These are phyloP conservation scores for Rubia peregrina DNA, from an alignment of 305 asterid species.

Conservation along the genomic window DNA sequence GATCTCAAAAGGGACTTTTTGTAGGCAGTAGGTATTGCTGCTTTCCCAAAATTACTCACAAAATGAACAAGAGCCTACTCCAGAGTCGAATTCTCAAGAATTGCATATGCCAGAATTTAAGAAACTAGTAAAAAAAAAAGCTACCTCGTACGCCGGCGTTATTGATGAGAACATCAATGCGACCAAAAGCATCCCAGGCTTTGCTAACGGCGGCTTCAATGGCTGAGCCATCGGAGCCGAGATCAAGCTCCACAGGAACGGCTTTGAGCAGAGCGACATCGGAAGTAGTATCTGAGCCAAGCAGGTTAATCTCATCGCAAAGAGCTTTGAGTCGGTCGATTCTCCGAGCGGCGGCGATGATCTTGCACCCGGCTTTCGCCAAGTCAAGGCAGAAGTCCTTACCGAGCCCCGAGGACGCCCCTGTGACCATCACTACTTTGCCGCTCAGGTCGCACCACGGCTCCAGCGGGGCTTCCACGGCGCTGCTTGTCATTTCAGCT, in stretches of 20 bases:
- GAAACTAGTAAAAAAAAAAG: neutral
- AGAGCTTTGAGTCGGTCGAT: conserved; percentile 41
- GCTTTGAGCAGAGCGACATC: conserved; percentile 23
- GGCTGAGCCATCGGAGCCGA: conserved; percentile 31
- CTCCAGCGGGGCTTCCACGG: conserved; percentile 35
- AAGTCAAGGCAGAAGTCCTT: conserved; percentile 49
- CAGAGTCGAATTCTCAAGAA: neutral
- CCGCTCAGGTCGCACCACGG: conserved; percentile 50
- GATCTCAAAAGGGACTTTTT: too few species aligned
- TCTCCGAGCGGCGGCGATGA: conserved; percentile 60
- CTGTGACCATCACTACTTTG: conserved; percentile 60
- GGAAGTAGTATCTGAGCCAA: conserved; percentile 3
- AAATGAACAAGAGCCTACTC: too few species aligned
- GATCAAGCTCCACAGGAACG: conserved; percentile 51
- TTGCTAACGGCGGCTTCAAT: conserved; percentile 45
- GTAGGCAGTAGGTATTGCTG: too few species aligned
- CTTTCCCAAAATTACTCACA: too few species aligned
- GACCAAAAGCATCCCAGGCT: conserved; percentile 70
- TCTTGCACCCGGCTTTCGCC: conserved; percentile 57
- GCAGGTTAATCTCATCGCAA: conserved; percentile 46
- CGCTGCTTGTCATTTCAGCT: conserved; percentile 6
- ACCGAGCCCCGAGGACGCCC: conserved; percentile 68
- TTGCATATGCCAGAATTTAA: neutral
- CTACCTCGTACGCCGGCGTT: conserved; percentile 37
- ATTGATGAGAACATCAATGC: conserved; percentile 56